Evolutionary conservation across 2,329 filamentous ascomycete genomes (phyloP).

Genomic region (Xylaria sp.): DNA sequence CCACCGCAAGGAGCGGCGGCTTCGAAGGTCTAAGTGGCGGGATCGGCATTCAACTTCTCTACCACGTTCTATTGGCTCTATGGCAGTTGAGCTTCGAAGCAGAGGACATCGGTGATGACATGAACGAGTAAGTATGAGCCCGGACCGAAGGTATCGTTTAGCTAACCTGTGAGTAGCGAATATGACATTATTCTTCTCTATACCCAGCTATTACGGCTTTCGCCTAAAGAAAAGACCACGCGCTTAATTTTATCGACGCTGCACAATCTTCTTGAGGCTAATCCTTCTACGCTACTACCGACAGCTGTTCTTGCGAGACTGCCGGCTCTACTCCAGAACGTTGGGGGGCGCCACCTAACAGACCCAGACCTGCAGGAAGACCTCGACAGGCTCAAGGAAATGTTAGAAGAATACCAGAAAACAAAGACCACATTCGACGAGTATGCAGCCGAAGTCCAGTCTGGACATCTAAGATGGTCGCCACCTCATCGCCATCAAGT

Average conservation of each 20-base stretch:
- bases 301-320: slow-evolving; percentile 87
- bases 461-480: slow-evolving; percentile 91
- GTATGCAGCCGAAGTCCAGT: slow-evolving; percentile 85
- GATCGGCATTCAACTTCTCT: slow-evolving; percentile 90
- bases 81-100: slow-evolving; percentile 99
- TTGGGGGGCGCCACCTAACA: slow-evolving; percentile 69
- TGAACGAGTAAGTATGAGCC: slow-evolving; percentile 77
- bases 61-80: slow-evolving; percentile 90
- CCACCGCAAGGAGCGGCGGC: slow-evolving; percentile 65
- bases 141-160: neutral
- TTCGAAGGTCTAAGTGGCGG: slow-evolving; percentile 78
- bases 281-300: slow-evolving; percentile 79
- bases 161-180: slow-evolving; percentile 68
- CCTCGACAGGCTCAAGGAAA: slow-evolving; percentile 67
- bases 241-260: slow-evolving; percentile 89
- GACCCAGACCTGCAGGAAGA: slow-evolving; percentile 73
- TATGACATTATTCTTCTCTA: slow-evolving; percentile 93
- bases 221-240: slow-evolving; percentile 98
- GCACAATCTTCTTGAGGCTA: slow-evolving; percentile 79
- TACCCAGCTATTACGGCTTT: slow-evolving; percentile 89
- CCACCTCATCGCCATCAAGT: slow-evolving; percentile 86
- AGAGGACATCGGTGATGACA: slow-evolving; percentile 73
- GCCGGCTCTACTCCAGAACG: slow-evolving; percentile 71
- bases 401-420: slow-evolving; percentile 73
- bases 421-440: slow-evolving; percentile 85